Percentiles rank a stretch among this genome's conserved stretches.
Conservation (phyloP, 2,329 filamentous ascomycete species). For the Botryotinia calthae region DNA sequence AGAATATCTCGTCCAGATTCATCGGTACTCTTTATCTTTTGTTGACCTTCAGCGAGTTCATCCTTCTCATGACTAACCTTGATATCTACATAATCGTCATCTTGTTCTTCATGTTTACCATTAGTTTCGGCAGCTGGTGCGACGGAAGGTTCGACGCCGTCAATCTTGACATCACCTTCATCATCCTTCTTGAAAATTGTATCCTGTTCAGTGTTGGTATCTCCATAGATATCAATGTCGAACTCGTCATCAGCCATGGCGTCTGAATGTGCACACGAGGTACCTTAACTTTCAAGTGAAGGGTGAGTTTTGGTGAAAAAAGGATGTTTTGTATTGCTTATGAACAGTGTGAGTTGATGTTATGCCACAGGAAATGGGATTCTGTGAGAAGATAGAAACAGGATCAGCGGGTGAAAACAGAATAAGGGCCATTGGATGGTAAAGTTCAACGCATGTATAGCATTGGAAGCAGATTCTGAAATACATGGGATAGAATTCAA, state of each 20-base stretch:
- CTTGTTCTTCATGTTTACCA: slow-evolving; percentile 39
- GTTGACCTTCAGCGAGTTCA: slow-evolving; percentile 38
- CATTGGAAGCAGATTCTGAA: slow-evolving; percentile 28
- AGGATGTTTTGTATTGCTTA: slow-evolving; percentile 34
- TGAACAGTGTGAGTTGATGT: slow-evolving; percentile 28
- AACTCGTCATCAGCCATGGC: slow-evolving; percentile 68
- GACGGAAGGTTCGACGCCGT: slow-evolving; percentile 35
- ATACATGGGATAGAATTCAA: slow-evolving; percentile 40
- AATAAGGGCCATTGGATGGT: slow-evolving; percentile 12
- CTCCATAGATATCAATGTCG: slow-evolving; percentile 71
- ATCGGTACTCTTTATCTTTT: slow-evolving; percentile 45
- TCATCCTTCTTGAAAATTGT: slow-evolving; percentile 40
- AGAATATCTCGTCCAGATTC: slow-evolving; percentile 39
- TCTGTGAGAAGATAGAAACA: slow-evolving; percentile 35
- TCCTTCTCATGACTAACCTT: slow-evolving; percentile 42
- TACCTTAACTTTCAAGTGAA: slow-evolving; percentile 11
- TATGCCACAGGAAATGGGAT: slow-evolving; percentile 32
- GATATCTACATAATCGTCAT: slow-evolving; percentile 44
- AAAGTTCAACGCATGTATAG: slow-evolving; percentile 23
- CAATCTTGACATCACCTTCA: slow-evolving; percentile 41
- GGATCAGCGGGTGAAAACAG: slow-evolving; percentile 39
- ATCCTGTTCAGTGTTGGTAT: slow-evolving; percentile 50
- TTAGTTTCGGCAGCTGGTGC: slow-evolving; percentile 30
- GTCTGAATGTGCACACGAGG: slow-evolving; percentile 17
- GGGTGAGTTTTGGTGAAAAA: slow-evolving; percentile 15